Percentiles rank a stretch among this genome's conserved stretches.
These are phyloP conservation scores for Spergularia bocconei DNA, from an alignment of 148 eudicot genomes.

Conservation along the genomic window DNA sequence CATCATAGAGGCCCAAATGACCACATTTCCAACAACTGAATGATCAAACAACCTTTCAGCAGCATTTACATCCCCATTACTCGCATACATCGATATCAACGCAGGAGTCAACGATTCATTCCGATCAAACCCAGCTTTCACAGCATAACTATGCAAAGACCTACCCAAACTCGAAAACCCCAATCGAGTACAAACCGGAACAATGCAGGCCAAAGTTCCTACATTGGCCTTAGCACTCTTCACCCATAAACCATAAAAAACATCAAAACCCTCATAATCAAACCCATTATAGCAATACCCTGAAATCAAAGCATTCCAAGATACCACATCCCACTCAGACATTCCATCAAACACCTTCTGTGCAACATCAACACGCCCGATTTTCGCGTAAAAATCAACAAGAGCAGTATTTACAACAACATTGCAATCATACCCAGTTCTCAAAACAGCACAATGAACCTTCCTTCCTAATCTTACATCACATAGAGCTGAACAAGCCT, in stretches of 20 bases:
- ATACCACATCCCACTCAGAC: slow-evolving; percentile 51
- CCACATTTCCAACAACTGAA: slow-evolving; percentile 32
- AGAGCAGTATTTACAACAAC: slow-evolving; percentile 57
- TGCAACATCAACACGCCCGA: slow-evolving; percentile 43
- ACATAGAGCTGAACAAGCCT: slow-evolving; percentile 50
- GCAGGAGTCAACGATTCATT: slow-evolving; percentile 51
- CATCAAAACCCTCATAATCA: slow-evolving; percentile 42
- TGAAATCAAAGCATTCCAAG: slow-evolving; percentile 67
- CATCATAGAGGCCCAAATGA: slow-evolving; percentile 58
- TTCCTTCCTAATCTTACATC: slow-evolving; percentile 33
- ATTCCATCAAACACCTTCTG: slow-evolving; percentile 54
- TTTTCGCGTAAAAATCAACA: slow-evolving; percentile 53
- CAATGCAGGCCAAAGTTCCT: slow-evolving; percentile 49
- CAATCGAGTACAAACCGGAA: slow-evolving; percentile 57
- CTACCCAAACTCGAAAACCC: slow-evolving; percentile 34
- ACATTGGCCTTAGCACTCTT: slow-evolving; percentile 48
- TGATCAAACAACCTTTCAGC: slow-evolving; percentile 45
- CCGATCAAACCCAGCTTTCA: slow-evolving; percentile 42
- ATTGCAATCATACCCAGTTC: slow-evolving; percentile 52
- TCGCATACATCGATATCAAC: slow-evolving; percentile 53
- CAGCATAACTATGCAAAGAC: slow-evolving; percentile 53
- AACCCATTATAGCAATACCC: slow-evolving; percentile 54
- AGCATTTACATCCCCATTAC: slow-evolving; percentile 36
- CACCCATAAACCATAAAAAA: slow-evolving; percentile 32
- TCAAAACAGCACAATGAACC: slow-evolving; percentile 50